Evolutionary conservation across 2,329 filamentous ascomycete species (phyloP), one percentile per base, ranked within the genome.

Genomic region (Seiridium cupressi): DNA sequence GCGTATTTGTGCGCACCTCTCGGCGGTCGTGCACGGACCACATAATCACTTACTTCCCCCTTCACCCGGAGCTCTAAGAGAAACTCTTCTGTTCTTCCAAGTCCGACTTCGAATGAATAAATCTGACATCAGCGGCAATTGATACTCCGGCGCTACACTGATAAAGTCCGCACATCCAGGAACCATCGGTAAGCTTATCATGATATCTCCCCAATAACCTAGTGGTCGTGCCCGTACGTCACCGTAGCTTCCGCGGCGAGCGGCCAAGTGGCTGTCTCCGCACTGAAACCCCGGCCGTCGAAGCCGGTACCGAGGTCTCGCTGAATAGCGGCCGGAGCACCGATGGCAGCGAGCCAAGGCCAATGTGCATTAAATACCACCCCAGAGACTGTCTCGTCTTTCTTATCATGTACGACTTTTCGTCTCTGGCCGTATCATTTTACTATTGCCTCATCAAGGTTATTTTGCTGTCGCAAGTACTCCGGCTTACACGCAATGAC

Each of bases 401-500:
- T 26, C 18, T 26, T 26, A 26, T 26, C 18, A 26, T 26, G 18
- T 26, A 26, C 38, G 38, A 42, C 7, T 13, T 42, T 13, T 13
- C 7, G 7, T 8, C 38, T 42, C 38, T 8, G 13, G 13, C 38
- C 38, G 7, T 42, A 8, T 1, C 38, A 8, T 42, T 42, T 13
- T 42, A 13, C 13, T 42, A 32, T 36, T n/a, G 11, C 9, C 32
- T 55, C 51, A 32, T 32, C 18, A 44, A 18, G 38, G n/a, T 53
- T 8, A 31, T 13, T 11, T 26, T 36, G 9, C 38, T 35, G 18
- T 49, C 49, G 18, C 35, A 13, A 36, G 35, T 32, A 10, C 38
- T 31, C 11, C 48, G 7, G 54, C 57, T 54, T 59, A 54, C 57
- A 71, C 64, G 68, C 44, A 18, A 72, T 72, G 69, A 58, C 65